Evolutionary conservation across 1,139 yeast species (phyloP), one percentile per base, ranked within the genome.

Genomic region (Sugiyamaella xylanicola): DNA sequence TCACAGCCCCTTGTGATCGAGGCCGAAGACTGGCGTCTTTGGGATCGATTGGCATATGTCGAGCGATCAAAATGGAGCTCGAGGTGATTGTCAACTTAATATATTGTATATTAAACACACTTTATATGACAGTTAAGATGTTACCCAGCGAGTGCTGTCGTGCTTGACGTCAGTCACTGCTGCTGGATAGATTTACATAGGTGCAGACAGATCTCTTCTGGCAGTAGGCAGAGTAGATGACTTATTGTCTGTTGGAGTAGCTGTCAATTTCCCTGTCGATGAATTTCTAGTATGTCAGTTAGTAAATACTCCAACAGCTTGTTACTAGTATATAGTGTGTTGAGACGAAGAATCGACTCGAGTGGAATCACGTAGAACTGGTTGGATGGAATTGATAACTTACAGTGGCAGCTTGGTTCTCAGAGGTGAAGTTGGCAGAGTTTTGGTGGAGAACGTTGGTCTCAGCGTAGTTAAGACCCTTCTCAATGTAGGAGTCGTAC

Each of bases 391-490:
- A n/a, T n/a, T n/a, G n/a, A n/a, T n/a, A n/a, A 21, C 64, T 59
- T 59, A 60, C 66, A 20, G 63, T 56, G 46, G 62, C 61, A 55
- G 62, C 53, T 49, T 62, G 56, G 53, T 63, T 61, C 40, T 61
- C 62, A 39, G 60, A 63, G 13, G 62, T 51, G 53, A 60, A 16
- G 52, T 61, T 55, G 57, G 53, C 48, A 45, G 59, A 39, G 56
- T 65, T 65, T 48, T 58, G 54, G 53, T 60, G 52, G 47, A 63
- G 43, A 56, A 63, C 58, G 50, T 66, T 63, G 59, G 61, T 56
- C 61, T 67, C 68, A 41, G 62, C 64, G 51, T 59, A 54, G 43
- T 56, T 51, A 48, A 67, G 65, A 40, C 71, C 71, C 62, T 67
- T 58, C 56, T 56, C 52, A 53, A 68, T 57, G 61, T 66, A 68